Evolutionary conservation across 202 grass and related monocot genomes (phyloP).

Genomic region (Elaeis oleifera): DNA sequence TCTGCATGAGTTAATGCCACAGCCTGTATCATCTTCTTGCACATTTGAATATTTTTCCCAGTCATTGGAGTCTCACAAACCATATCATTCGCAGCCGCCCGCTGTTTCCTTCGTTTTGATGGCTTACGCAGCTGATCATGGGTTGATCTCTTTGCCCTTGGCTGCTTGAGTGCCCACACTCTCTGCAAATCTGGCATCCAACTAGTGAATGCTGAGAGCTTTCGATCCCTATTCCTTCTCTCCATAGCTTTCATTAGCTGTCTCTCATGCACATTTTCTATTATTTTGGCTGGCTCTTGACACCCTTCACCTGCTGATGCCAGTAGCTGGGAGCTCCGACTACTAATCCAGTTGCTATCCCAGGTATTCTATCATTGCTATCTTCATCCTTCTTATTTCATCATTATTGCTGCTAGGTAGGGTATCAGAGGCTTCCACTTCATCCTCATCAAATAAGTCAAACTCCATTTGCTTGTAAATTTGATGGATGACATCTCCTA

Average conservation of each 20-base stretch:
- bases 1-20: conserved; percentile 14
- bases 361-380: neutral
- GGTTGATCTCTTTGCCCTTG: conserved; percentile 32
- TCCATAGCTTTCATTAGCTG: conserved; percentile 45
- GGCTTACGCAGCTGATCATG: conserved; percentile 10
- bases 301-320: conserved; percentile 2
- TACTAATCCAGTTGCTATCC: conserved; percentile 4
- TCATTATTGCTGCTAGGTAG: conserved; percentile 58
- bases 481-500: conserved; percentile 65
- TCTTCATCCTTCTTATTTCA: conserved; percentile 10
- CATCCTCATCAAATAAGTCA: conserved; percentile 57
- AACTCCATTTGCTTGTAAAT: conserved; percentile 91
- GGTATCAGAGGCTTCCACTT: conserved; percentile 46
- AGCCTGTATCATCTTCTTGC: neutral
- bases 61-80: conserved; percentile 78
- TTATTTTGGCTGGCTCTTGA: conserved; percentile 5
- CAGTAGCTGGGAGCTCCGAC: neutral
- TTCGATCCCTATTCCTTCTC: conserved; percentile 56
- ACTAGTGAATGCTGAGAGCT: conserved; percentile 77
- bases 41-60: conserved; percentile 20
- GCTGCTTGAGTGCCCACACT: conserved; percentile 78
- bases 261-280: conserved; percentile 30
- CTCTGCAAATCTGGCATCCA: conserved; percentile 76
- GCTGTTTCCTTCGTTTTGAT: conserved; percentile 48
- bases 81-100: conserved; percentile 26